phyloP scores from a whole-genome alignment of 176 grass and related monocot species.

The Musa schizocarpa region DNA sequence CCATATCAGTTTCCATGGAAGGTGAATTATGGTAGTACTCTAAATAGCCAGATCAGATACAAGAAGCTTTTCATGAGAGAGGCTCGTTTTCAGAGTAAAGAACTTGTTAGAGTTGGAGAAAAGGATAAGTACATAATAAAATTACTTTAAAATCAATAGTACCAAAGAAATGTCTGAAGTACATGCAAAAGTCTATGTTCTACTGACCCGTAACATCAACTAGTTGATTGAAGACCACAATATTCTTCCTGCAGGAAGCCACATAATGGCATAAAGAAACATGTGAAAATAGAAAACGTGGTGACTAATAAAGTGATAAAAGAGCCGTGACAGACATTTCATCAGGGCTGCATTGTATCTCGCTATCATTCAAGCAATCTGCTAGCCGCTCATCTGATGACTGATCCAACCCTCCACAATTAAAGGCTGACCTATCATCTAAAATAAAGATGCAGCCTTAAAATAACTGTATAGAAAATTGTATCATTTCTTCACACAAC shows the following conservation, averaged over 20 bases:
- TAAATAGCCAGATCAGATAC: slow-evolving; percentile 22
- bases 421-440: slow-evolving; percentile 55
- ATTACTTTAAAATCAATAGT: no score
- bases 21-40: slow-evolving; percentile 24
- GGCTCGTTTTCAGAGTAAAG: not conserved
- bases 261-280: slow-evolving; percentile 18
- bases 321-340: slow-evolving; percentile 40
- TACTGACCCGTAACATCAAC: slow-evolving; percentile 38
- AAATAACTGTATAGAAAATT: not conserved
- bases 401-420: slow-evolving; percentile 52
- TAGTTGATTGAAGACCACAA: slow-evolving; percentile 24
- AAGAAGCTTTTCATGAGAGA: not conserved
- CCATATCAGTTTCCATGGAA: slow-evolving; percentile 25
- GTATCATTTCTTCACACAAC: not conserved
- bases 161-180: not conserved
- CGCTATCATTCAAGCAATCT: slow-evolving; percentile 56
- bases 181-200: slow-evolving; percentile 2
- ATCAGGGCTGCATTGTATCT: slow-evolving; percentile 31
- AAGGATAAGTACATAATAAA: not conserved
- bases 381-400: slow-evolving; percentile 67
- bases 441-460: not conserved
- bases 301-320: slow-evolving; percentile 3
- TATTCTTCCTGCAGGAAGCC: slow-evolving; percentile 42
- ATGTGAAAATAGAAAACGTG: not conserved
- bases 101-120: not conserved